Conservation (phyloP, 257 asterid genomes). For the Scutellaria minor region DNA sequence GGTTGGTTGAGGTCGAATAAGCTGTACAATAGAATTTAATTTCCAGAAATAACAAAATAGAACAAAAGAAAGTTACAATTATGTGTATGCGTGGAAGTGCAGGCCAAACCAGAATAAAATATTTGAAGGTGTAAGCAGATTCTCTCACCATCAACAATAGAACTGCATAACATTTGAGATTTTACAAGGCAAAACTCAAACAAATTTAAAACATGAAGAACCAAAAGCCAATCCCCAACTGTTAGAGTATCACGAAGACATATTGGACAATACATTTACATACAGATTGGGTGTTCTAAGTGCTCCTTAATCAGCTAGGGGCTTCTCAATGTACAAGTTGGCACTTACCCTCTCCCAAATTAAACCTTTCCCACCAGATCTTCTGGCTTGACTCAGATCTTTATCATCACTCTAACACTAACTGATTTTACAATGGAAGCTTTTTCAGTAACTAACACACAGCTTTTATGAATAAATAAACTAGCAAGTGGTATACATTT, state of each 20-base stretch:
- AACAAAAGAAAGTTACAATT: background rate
- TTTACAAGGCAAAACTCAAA: background rate
- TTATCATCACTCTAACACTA: slow-evolving; percentile 9
- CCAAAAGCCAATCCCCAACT: slow-evolving; percentile 1
- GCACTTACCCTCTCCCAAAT: background rate
- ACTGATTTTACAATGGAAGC: background rate
- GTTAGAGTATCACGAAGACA: background rate
- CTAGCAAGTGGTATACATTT: slow-evolving; percentile 4
- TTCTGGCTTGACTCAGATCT: slow-evolving; percentile 20
- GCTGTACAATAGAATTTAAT: background rate
- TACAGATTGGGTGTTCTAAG: slow-evolving; percentile 13
- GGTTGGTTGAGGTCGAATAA: slow-evolving; percentile 4
- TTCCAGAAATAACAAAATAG: background rate
- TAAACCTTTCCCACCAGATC: slow-evolving; percentile 13
- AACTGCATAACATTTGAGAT: too few species aligned
- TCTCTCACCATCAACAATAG: too few species aligned
- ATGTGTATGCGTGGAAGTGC: background rate
- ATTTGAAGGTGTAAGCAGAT: too few species aligned
- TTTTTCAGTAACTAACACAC: slow-evolving; percentile 10
- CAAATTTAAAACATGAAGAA: background rate
- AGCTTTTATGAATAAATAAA: background rate
- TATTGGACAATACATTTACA: background rate
- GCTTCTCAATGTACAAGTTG: too few species aligned
- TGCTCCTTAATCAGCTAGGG: background rate
- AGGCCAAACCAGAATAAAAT: background rate